Conservation (phyloP, 352 stramenopile genomes). For the Pythium brassicae region DNA sequence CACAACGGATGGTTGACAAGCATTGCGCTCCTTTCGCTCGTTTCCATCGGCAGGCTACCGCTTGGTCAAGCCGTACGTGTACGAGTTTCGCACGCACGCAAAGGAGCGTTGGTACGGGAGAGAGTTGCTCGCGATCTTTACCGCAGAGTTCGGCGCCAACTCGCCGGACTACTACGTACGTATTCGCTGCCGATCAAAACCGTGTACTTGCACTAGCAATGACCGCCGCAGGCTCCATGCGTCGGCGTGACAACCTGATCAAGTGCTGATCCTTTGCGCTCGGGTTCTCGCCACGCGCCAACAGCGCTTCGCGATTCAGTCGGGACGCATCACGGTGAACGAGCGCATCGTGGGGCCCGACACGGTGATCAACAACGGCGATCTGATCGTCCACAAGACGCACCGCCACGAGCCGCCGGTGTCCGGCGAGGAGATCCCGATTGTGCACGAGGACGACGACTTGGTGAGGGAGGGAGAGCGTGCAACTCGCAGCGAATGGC, state of each 20-base stretch:
- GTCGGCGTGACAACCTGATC: too few relatives aligned
- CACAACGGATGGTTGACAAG: too few relatives aligned
- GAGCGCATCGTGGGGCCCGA: conserved; percentile 63
- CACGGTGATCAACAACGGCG: conserved; percentile 88
- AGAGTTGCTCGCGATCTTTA: conserved; percentile 91
- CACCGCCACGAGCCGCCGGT: conserved; percentile 97
- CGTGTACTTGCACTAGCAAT: neutral
- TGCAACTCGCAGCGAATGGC: too few relatives aligned
- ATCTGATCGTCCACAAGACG: conserved; percentile 93
- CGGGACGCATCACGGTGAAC: conserved; percentile 94
- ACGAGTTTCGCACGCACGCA: conserved; percentile 93
- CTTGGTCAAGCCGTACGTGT: conserved; percentile 92
- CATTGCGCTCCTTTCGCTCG: neutral
- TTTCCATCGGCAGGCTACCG: conserved; percentile 51
- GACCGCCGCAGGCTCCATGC: too few relatives aligned
- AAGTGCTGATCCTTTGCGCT: neutral
- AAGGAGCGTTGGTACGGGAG: conserved; percentile 93
- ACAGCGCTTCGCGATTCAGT: conserved; percentile 89
- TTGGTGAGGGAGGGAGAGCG: conserved; percentile 30
- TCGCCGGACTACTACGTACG: conserved; percentile 84
- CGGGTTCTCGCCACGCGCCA: too few relatives aligned
- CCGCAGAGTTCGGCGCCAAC: conserved; percentile 79
- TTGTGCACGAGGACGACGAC: conserved; percentile 76
- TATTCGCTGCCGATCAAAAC: neutral
- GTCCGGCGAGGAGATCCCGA: conserved; percentile 64